Percentiles rank a stretch among this genome's conserved stretches.
phyloP scores from a whole-genome alignment of 2,329 filamentous ascomycete species.

The Teratosphaeria viscida region DNA sequence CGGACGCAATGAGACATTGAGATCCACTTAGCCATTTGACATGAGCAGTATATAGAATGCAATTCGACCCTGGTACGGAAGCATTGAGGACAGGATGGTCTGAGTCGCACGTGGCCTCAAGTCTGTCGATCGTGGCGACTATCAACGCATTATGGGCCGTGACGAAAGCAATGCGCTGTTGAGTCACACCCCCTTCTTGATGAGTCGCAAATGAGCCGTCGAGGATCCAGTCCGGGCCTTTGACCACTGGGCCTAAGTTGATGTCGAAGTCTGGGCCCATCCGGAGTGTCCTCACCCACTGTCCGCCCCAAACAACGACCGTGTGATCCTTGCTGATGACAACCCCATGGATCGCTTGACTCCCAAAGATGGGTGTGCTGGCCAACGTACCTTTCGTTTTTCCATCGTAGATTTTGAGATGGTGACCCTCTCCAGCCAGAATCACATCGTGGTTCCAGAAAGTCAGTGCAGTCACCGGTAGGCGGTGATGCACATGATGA shows the following conservation, averaged over 20 bases:
- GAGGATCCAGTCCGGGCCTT: conserved; percentile 67
- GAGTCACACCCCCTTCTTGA: neutral
- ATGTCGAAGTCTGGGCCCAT: conserved; percentile 9
- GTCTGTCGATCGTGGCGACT: conserved; percentile 1
- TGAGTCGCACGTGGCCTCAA: neutral
- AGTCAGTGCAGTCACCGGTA: conserved; percentile 37
- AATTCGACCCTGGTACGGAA: conserved; percentile 55
- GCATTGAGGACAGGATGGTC: conserved; percentile 3
- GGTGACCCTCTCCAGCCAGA: conserved; percentile 34
- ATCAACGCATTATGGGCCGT: conserved; percentile 83
- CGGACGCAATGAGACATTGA: conserved; percentile 66
- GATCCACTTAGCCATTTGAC: conserved; percentile 50
- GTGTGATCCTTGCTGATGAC: conserved; percentile 28
- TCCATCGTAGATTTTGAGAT: conserved; percentile 29
- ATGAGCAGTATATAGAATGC: conserved; percentile 79
- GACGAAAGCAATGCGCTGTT: conserved; percentile 47
- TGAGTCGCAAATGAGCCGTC: conserved; percentile 45
- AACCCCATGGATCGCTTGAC: conserved; percentile 68
- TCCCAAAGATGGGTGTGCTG: conserved; percentile 46
- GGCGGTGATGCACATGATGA: conserved; percentile 23
- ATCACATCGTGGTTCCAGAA: conserved; percentile 26
- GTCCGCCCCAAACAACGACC: conserved; percentile 58
- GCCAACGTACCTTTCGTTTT: conserved; percentile 14
- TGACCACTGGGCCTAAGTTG: conserved; percentile 32
- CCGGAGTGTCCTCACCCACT: conserved; percentile 5